A percentile compares a stretch with the other conserved stretches of the same genome.
Evolutionary conservation across 225 moss, liverwort and hornwort genomes (phyloP).

Genomic region (Physcomitrellopsis africana): DNA sequence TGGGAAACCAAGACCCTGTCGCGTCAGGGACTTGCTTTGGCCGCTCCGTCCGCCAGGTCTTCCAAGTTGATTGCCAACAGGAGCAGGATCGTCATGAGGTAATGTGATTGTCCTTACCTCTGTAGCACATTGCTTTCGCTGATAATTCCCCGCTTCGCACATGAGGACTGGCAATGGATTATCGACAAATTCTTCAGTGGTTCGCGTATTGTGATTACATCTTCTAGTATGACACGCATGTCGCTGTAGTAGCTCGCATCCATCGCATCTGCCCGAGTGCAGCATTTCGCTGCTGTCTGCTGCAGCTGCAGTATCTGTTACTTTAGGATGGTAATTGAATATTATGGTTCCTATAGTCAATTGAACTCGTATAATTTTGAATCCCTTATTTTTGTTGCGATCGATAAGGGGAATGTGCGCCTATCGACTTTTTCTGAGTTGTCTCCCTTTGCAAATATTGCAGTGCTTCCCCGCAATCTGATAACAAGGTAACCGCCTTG

Average conservation of each 20-base stretch:
- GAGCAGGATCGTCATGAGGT: conserved; percentile 54
- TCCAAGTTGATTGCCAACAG: conserved; percentile 32
- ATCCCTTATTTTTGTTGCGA: too few species aligned
- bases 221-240: too few species aligned
- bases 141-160: neutral
- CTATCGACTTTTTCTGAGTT: neutral
- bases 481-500: conserved; percentile 54
- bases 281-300: too few species aligned
- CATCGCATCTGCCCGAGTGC: too few species aligned
- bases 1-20: conserved; percentile 28
- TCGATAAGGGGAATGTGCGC: too few species aligned
- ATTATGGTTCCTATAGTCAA: too few species aligned
- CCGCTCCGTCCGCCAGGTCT: conserved; percentile 9
- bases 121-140: neutral
- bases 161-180: neutral
- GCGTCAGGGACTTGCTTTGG: conserved; percentile 37
- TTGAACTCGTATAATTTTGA: too few species aligned
- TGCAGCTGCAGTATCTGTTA: too few species aligned
- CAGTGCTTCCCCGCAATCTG: conserved; percentile 66
- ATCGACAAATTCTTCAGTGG: too few species aligned
- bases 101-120: neutral
- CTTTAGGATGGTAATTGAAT: too few species aligned
- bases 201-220: too few species aligned
- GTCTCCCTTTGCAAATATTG: neutral
- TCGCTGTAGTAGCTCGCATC: too few species aligned